Percentiles rank a stretch among this genome's conserved stretches.
Evolutionary conservation across 257 asterid species (phyloP).

Genomic region (Euphrasia confusa): DNA sequence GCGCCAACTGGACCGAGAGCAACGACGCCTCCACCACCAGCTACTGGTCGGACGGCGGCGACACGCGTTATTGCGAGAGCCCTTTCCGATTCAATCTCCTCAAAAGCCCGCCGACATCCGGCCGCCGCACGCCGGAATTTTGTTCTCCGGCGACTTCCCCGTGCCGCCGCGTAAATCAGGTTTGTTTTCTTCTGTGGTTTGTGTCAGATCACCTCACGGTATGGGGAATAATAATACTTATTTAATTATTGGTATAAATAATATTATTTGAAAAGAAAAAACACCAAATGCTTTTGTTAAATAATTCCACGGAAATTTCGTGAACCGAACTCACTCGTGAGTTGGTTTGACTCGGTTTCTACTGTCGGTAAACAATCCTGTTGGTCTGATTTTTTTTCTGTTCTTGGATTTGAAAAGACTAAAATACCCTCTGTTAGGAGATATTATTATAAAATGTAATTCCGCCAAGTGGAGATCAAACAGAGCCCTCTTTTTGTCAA

Average conservation of each 20-base stretch:
- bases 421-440: conserved; percentile 26
- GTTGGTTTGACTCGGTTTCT: conserved; percentile 38
- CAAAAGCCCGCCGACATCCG: conserved; percentile 40
- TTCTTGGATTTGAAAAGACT: conserved; percentile 41
- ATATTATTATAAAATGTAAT: no score
- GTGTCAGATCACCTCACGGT: neutral
- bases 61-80: conserved; percentile 35
- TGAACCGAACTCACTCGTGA: conserved; percentile 21
- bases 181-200: conserved; percentile 21
- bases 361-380: conserved; percentile 54
- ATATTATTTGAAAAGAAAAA: no score
- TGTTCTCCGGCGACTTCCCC: conserved; percentile 75
- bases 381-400: conserved; percentile 41
- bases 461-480: neutral
- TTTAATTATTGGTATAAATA: no score
- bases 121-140: conserved; percentile 57
- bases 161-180: conserved; percentile 46
- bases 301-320: conserved; percentile 9
- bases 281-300: neutral
- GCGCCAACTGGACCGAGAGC: conserved; percentile 31
- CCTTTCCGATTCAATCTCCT: conserved; percentile 53
- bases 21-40: conserved; percentile 40
- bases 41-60: conserved; percentile 27
- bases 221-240: neutral
- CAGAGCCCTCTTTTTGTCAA: conserved; percentile 14